phyloP scores from a whole-genome alignment of 2,329 filamentous ascomycete species.

The Calonectria honghensis region DNA sequence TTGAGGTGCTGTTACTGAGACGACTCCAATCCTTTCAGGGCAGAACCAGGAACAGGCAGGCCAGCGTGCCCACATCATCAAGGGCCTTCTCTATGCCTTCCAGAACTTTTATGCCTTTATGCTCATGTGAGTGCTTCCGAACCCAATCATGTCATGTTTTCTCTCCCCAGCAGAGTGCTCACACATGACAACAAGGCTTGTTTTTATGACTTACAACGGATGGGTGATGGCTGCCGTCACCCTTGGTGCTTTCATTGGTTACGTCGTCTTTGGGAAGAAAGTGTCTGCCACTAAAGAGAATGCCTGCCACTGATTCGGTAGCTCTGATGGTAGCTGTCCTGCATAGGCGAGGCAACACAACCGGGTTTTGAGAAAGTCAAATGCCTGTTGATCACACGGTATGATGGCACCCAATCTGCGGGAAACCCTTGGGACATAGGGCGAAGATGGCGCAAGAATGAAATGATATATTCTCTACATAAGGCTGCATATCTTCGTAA shows the following conservation, averaged over 20 bases:
- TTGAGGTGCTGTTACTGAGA: conserved; percentile 73
- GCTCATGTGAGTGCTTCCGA: conserved; percentile 86
- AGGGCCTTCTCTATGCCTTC: conserved; percentile 88
- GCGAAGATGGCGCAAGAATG: conserved; percentile 10
- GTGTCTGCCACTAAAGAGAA: conserved; percentile 87
- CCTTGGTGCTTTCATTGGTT: conserved; percentile 91
- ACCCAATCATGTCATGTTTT: neutral
- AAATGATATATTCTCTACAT: conserved; percentile 27
- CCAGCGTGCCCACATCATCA: conserved; percentile 83
- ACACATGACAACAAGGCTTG: conserved; percentile 77
- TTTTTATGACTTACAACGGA: conserved; percentile 99
- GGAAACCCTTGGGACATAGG: neutral
- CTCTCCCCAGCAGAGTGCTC: neutral
- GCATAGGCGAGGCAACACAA: neutral
- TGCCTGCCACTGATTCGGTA: conserved; percentile 84
- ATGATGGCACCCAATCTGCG: neutral
- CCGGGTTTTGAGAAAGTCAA: neutral
- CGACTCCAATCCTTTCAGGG: conserved; percentile 81
- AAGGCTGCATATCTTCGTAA: conserved; percentile 21
- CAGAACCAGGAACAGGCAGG: conserved; percentile 78
- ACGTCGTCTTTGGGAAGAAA: conserved; percentile 84
- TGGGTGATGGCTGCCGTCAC: conserved; percentile 97
- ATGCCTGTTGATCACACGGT: neutral
- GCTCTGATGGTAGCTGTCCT: neutral
- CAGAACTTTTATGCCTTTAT: conserved; percentile 99